phyloP scores from a whole-genome alignment of 305 asterid genomes.

The Andrographis paniculata region DNA sequence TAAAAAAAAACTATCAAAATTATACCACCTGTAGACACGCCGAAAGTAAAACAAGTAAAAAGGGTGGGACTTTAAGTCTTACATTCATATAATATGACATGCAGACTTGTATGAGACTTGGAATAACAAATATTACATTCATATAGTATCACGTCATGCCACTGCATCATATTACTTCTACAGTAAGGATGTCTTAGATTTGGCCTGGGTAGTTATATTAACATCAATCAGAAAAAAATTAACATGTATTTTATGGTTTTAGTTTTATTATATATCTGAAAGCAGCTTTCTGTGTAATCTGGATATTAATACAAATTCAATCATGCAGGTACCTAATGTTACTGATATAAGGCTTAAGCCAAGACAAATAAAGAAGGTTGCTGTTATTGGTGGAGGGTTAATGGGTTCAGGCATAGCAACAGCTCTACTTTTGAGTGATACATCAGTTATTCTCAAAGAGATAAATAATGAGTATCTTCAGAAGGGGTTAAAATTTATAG shows the following conservation, averaged over 20 bases:
- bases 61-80: no score
- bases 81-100: no score
- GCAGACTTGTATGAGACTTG: background rate
- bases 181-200: background rate
- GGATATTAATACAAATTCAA: conserved; percentile 11
- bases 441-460: conserved; percentile 73
- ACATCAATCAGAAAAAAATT: background rate
- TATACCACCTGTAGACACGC: no score
- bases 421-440: conserved; percentile 56
- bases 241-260: background rate
- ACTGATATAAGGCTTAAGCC: conserved; percentile 88
- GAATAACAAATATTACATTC: background rate
- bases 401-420: conserved; percentile 99
- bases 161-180: conserved; percentile 9
- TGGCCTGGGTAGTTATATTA: background rate
- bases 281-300: conserved; percentile 2
- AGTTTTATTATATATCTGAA: conserved; percentile 7
- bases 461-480: conserved; percentile 72
- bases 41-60: no score
- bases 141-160: background rate
- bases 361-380: conserved; percentile 70
- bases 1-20: no score
- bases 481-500: conserved; percentile 68
- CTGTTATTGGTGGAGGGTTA: conserved; percentile 93
- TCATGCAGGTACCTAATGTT: conserved; percentile 71